Percentiles rank a stretch among this genome's conserved stretches.
phyloP scores from a whole-genome alignment of 345 rosid species.

The Camelina hispida region DNA sequence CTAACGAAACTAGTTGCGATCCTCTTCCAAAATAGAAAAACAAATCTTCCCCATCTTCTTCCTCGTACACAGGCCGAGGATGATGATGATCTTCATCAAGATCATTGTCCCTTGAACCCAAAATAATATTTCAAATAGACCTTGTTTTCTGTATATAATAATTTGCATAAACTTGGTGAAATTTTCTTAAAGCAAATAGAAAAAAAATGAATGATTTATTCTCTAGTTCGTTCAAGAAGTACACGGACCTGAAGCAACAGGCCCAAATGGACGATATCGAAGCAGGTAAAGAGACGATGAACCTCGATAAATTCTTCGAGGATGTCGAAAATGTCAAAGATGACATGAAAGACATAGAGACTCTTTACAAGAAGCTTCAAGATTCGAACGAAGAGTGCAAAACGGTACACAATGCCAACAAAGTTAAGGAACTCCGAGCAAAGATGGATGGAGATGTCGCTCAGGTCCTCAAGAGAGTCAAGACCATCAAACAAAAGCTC shows the following conservation, averaged over 20 bases:
- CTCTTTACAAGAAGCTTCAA: constrained; percentile 63
- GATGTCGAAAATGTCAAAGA: constrained; percentile 77
- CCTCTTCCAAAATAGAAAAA: background rate
- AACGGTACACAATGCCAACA: constrained; percentile 61
- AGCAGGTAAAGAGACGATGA: constrained; percentile 61
- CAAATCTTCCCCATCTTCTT: constrained; percentile 10
- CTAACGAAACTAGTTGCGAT: constrained; percentile 6
- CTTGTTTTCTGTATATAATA: background rate
- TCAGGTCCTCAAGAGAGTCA: constrained; percentile 70
- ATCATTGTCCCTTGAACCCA: constrained; percentile 26
- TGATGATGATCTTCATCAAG: constrained; percentile 30
- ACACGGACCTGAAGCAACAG: constrained; percentile 72
- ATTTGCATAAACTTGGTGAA: background rate
- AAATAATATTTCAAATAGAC: background rate
- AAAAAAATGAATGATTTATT: constrained; percentile 80
- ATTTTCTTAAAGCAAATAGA: background rate
- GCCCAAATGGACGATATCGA: constrained; percentile 62
- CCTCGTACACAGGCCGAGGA: constrained; percentile 7
- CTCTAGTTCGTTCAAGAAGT: constrained; percentile 78
- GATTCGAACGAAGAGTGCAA: constrained; percentile 83
- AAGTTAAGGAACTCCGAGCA: constrained; percentile 61
- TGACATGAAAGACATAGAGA: constrained; percentile 65
- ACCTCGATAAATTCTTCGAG: constrained; percentile 79
- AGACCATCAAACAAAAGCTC: constrained; percentile 68
- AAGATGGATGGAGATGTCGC: constrained; percentile 68